Evolutionary conservation across 1,284 basidiomycete genomes (phyloP).

Genomic region (Ustilago trichophora): DNA sequence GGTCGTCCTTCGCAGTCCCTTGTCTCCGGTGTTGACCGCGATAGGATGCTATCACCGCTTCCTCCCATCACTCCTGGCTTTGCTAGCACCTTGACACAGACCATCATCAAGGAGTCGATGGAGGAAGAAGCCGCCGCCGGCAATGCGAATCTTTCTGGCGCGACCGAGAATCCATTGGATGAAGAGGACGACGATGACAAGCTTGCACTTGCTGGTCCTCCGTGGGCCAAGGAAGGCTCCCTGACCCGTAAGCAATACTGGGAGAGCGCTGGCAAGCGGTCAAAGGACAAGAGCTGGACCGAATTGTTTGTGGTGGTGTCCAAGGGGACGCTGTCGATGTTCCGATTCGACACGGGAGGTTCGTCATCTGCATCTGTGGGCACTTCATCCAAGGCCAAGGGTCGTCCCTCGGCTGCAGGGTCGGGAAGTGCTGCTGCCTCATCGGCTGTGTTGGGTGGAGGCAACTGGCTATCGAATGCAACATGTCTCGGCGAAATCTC

Average conservation of each 20-base stretch:
- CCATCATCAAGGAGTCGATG: conserved; percentile 91
- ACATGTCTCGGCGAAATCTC: conserved; percentile 80
- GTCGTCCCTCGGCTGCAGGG: not conserved
- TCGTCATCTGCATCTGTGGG: conserved; percentile 3
- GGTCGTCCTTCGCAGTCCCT: conserved; percentile 21
- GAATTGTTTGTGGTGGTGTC: conserved; percentile 95
- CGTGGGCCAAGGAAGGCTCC: conserved; percentile 98
- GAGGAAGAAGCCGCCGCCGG: conserved; percentile 77
- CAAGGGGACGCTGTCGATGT: conserved; percentile 92
- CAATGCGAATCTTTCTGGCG: conserved; percentile 66
- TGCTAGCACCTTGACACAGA: conserved; percentile 91
- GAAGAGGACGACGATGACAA: conserved; percentile 76
- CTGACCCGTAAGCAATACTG: conserved; percentile 92
- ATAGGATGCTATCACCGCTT: conserved; percentile 10
- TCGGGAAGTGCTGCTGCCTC: no score
- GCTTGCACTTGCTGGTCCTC: conserved; percentile 88
- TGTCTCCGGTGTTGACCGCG: conserved; percentile 5
- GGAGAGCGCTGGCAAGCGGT: conserved; percentile 82
- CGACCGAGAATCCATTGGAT: conserved; percentile 43
- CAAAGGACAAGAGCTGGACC: conserved; percentile 83
- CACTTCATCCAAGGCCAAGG: conserved; percentile 2
- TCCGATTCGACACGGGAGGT: conserved; percentile 67
- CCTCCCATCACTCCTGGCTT: conserved; percentile 78
- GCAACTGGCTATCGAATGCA: conserved; percentile 94
- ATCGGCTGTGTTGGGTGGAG: conserved; percentile 79